Conservation (phyloP, 2,329 filamentous ascomycete genomes). For the Aspergillus felis region DNA sequence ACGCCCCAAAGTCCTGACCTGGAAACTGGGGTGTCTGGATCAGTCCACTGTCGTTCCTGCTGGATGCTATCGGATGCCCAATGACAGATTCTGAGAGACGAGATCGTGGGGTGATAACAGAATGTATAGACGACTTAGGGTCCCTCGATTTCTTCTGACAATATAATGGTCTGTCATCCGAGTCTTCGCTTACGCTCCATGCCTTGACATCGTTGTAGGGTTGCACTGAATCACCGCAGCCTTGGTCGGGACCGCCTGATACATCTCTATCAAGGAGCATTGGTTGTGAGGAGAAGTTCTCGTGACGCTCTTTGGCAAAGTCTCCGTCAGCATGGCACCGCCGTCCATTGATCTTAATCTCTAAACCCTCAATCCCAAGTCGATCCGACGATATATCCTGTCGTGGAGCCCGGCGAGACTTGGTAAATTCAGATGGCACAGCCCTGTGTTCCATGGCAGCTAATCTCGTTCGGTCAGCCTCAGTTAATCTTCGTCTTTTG, state of each 20-base stretch:
- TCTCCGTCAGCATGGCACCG: slow-evolving; percentile 4
- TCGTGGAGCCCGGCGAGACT: slow-evolving; percentile 1
- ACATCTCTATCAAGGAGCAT: slow-evolving; percentile 32
- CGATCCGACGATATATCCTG: slow-evolving; percentile 2
- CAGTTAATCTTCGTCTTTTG: slow-evolving; percentile 33
- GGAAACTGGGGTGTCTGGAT: not conserved
- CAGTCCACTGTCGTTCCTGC: not conserved
- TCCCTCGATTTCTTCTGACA: not conserved
- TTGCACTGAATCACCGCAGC: not conserved
- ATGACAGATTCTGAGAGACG: not conserved
- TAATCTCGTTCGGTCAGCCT: slow-evolving; percentile 26
- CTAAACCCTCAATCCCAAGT: slow-evolving; percentile 12
- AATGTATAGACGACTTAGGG: not conserved
- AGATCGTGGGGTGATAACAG: not conserved
- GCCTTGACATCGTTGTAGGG: not conserved
- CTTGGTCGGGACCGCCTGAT: not conserved
- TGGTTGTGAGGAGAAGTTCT: slow-evolving; percentile 26
- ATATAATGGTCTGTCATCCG: not conserved
- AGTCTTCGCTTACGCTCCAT: not conserved
- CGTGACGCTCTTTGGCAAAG: not conserved
- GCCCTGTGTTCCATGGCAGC: slow-evolving; percentile 3
- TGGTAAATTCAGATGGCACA: not conserved
- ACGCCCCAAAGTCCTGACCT: not conserved
- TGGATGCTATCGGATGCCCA: not conserved
- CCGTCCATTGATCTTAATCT: slow-evolving; percentile 21